Evolutionary conservation across 1,139 yeast species (phyloP).

Genomic region (Suhomyces bokatorum): DNA sequence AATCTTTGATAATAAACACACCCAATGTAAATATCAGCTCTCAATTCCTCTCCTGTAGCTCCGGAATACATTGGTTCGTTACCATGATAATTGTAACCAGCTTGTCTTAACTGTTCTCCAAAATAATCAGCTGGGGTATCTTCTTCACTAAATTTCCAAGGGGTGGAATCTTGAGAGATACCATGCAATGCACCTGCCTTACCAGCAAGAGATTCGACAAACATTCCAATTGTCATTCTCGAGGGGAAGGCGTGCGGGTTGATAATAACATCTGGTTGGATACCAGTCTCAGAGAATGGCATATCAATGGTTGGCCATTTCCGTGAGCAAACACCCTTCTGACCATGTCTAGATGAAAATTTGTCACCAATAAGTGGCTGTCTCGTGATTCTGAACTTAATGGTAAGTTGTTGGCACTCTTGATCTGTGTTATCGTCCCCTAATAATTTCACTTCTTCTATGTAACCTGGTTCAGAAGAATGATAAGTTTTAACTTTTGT

Average conservation of each 20-base stretch:
- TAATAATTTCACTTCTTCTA: slow-evolving; percentile 89
- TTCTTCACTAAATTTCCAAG: slow-evolving; percentile 88
- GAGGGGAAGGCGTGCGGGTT: slow-evolving; percentile 99
- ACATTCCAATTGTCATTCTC: slow-evolving; percentile 99
- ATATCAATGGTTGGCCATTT: slow-evolving; percentile 96
- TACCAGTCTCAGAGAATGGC: slow-evolving; percentile 96
- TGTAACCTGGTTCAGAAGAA: slow-evolving; percentile 90
- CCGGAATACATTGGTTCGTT: slow-evolving; percentile 99
- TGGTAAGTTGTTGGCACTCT: slow-evolving; percentile 82
- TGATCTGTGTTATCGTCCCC: slow-evolving; percentile 80
- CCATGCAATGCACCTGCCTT: slow-evolving; percentile 99
- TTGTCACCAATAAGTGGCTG: slow-evolving; percentile 96
- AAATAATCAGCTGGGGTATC: slow-evolving; percentile 98
- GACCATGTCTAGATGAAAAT: slow-evolving; percentile 98
- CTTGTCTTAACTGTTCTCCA: slow-evolving; percentile 82
- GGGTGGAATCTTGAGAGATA: slow-evolving; percentile 95
- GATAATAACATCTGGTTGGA: slow-evolving; percentile 95
- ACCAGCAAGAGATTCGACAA: slow-evolving; percentile 96
- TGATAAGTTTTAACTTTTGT: slow-evolving; percentile 93
- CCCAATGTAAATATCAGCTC: slow-evolving; percentile 95
- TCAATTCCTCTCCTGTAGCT: slow-evolving; percentile 94
- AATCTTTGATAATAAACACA: slow-evolving; percentile 96
- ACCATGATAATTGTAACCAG: slow-evolving; percentile 97
- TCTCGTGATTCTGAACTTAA: slow-evolving; percentile 89
- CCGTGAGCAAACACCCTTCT: slow-evolving; percentile 98